Conservation (phyloP, 345 rosid genomes). For the Eucalyptus regnans region DNA sequence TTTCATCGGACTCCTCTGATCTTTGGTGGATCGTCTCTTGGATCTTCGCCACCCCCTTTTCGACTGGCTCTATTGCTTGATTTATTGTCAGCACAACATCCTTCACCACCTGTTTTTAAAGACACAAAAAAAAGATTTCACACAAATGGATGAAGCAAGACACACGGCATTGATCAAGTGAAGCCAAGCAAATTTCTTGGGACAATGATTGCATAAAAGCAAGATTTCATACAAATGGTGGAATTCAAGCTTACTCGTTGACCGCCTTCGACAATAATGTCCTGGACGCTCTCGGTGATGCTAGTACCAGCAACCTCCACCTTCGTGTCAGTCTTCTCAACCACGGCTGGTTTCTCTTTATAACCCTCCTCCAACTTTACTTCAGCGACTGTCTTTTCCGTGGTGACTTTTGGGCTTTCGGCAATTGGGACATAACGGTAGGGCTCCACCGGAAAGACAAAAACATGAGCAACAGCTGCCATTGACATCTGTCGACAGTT, state of each 20-base stretch:
- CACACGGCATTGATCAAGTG: background rate
- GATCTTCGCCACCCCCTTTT: conserved; percentile 74
- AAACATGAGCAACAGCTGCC: conserved; percentile 73
- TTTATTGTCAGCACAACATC: conserved; percentile 82
- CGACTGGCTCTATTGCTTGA: conserved; percentile 81
- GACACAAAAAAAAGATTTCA: background rate
- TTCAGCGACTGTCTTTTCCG: conserved; percentile 26
- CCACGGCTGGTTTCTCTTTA: conserved; percentile 6
- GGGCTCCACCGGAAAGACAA: conserved; percentile 62
- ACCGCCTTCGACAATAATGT: conserved; percentile 71
- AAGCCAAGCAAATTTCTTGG: background rate
- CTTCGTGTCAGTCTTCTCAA: conserved; percentile 35
- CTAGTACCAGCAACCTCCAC: conserved; percentile 76
- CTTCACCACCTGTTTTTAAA: conserved; percentile 39
- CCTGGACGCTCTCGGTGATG: conserved; percentile 72
- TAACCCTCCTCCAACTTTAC: conserved; percentile 21
- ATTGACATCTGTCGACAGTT: conserved; percentile 54
- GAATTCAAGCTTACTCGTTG: conserved; percentile 32
- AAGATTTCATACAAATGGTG: background rate
- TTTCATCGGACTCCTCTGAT: conserved; percentile 11
- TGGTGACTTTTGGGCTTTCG: conserved; percentile 14
- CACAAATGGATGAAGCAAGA: background rate
- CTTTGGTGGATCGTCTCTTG: conserved; percentile 51
- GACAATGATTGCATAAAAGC: background rate
- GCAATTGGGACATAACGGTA: conserved; percentile 30